These are phyloP conservation scores for Phaeotremella skinneri DNA, from an alignment of 768 basidiomycete species.

Conservation along the genomic window DNA sequence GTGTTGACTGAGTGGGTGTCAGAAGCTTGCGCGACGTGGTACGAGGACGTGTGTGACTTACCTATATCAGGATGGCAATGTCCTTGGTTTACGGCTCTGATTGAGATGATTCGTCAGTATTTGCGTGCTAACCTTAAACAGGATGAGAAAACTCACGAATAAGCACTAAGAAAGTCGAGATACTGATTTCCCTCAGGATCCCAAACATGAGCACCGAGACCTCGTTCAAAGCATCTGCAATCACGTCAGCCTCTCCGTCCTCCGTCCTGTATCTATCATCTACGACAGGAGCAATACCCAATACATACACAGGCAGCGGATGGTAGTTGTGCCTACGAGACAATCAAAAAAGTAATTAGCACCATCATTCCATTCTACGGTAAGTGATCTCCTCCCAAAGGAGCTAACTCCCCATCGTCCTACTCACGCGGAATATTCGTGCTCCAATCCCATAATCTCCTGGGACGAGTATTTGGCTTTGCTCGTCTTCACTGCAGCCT, in stretches of 20 bases:
- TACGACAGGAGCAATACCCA: neutral
- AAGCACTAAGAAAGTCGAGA: slow-evolving; percentile 97
- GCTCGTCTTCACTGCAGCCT: slow-evolving; percentile 9
- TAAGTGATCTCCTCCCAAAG: slow-evolving; percentile 24
- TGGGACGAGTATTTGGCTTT: slow-evolving; percentile 45
- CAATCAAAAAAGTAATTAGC: slow-evolving; percentile 44
- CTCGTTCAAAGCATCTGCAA: slow-evolving; percentile 74
- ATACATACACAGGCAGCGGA: slow-evolving; percentile 70
- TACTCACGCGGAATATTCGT: slow-evolving; percentile 55
- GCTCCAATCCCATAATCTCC: slow-evolving; percentile 74
- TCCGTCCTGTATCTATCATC: neutral
- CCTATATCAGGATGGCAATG: slow-evolving; percentile 47
- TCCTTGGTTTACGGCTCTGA: slow-evolving; percentile 85
- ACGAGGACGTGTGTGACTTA: slow-evolving; percentile 17
- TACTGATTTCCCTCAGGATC: slow-evolving; percentile 93
- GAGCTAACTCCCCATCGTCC: neutral
- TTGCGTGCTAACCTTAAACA: neutral
- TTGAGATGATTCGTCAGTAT: slow-evolving; percentile 13
- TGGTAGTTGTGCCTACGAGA: slow-evolving; percentile 73
- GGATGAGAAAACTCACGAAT: slow-evolving; percentile 65
- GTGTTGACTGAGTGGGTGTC: slow-evolving; percentile 61
- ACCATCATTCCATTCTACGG: slow-evolving; percentile 37
- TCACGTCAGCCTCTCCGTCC: neutral
- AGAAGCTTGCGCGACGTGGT: neutral
- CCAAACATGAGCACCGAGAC: slow-evolving; percentile 74